Percentiles rank a stretch among this genome's conserved stretches.
Evolutionary conservation across 495 filamentous ascomycete genomes (phyloP).

Genomic region (Xylaria palmicola): DNA sequence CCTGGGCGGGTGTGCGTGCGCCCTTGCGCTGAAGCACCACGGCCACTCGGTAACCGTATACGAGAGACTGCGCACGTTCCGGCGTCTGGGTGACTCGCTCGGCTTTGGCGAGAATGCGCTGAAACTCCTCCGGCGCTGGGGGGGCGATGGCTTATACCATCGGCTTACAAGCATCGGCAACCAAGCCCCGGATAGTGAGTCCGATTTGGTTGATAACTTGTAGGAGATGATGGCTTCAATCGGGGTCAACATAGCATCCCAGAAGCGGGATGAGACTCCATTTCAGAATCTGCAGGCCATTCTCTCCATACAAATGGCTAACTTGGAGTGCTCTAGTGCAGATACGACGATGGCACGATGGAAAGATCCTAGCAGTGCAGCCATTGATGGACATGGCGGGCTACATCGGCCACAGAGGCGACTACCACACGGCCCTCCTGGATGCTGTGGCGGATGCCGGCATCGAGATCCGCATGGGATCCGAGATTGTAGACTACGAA

Average conservation of each 20-base stretch:
- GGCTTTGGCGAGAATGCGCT: constrained; percentile 54
- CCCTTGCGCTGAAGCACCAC: constrained; percentile 52
- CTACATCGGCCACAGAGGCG: constrained; percentile 53
- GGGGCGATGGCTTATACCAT: constrained; percentile 40
- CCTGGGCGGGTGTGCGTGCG: constrained; percentile 55
- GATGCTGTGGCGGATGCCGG: constrained; percentile 47
- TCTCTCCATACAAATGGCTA: no score
- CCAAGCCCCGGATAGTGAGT: constrained; percentile 50
- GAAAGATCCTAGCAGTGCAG: constrained; percentile 52
- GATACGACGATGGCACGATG: constrained; percentile 51
- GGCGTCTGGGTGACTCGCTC: constrained; percentile 50
- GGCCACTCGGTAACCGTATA: constrained; percentile 50
- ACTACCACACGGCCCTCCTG: constrained; percentile 54
- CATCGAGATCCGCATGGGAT: constrained; percentile 49
- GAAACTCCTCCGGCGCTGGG: constrained; percentile 50
- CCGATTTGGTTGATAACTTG: no score
- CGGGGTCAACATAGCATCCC: no score
- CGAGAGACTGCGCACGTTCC: constrained; percentile 50
- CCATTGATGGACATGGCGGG: constrained; percentile 58
- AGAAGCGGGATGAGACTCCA: no score
- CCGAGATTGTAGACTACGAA: constrained; percentile 47
- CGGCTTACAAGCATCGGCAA: constrained; percentile 50
- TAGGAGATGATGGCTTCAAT: no score
- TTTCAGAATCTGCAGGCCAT: no score
- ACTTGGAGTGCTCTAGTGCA: no score